A percentile compares a stretch with the other conserved stretches of the same genome.
Evolutionary conservation across 768 basidiomycete genomes (phyloP).

Genomic region (Leucocoprinus leucothites): DNA sequence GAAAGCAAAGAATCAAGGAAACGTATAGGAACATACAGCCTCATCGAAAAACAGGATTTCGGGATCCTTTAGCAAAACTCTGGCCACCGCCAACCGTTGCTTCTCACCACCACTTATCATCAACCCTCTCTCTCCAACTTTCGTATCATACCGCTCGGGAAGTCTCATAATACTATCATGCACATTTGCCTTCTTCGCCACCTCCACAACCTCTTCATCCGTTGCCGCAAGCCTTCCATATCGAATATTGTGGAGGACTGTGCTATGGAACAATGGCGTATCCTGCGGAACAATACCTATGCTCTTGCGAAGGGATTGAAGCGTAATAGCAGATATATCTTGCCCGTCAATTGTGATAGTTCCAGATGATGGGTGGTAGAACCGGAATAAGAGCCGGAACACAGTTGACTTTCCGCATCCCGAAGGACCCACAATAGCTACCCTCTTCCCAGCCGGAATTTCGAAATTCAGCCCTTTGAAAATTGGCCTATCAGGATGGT

Average conservation of each 20-base stretch:
- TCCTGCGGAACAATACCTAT: constrained; percentile 98
- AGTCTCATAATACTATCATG: constrained; percentile 75
- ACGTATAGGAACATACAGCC: constrained; percentile 62
- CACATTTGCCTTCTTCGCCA: constrained; percentile 83
- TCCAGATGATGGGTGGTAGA: constrained; percentile 84
- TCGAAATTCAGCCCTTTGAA: constrained; percentile 86
- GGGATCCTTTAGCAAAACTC: constrained; percentile 91
- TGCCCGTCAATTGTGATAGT: constrained; percentile 88
- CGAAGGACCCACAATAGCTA: constrained; percentile 95
- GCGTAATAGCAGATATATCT: constrained; percentile 69
- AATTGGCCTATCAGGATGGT: constrained; percentile 90
- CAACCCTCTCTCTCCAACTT: constrained; percentile 92
- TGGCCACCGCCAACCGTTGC: constrained; percentile 91
- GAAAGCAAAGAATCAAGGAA: constrained; percentile 1
- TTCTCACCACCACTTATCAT: constrained; percentile 99
- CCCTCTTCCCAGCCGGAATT: constrained; percentile 94
- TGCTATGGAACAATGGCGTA: constrained; percentile 94
- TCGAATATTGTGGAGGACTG: constrained; percentile 92
- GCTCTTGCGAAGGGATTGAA: constrained; percentile 65
- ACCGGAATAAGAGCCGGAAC: constrained; percentile 89
- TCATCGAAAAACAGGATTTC: constrained; percentile 98
- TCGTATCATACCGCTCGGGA: constrained; percentile 85
- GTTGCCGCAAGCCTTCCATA: constrained; percentile 87
- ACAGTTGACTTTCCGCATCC: constrained; percentile 98
- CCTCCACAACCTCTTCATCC: constrained; percentile 86